Base-by-base conservation (phyloP, 352 stramenopile species). In the Phytophthora multivora region DNA sequence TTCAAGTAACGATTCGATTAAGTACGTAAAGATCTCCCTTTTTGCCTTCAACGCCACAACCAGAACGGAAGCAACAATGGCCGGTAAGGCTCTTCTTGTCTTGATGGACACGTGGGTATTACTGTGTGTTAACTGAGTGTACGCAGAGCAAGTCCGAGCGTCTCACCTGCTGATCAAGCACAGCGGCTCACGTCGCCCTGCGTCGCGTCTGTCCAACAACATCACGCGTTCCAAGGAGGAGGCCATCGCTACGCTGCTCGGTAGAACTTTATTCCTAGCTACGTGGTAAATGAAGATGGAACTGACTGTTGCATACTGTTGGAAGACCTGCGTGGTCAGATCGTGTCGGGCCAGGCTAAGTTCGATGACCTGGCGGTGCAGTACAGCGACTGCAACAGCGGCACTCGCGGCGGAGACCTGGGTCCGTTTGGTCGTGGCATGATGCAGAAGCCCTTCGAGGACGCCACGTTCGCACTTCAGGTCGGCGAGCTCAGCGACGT, bases 161-260 rank as follows among this genome's bases (percentile, higher is more conserved):
- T 90, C 83, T 60, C 96, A 99, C 72, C 75, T 98, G 67, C 89
- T 99, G 9, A 96, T 98, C 69, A 98, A 98, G 83, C 94, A 98
- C 81, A 91, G 85, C 38, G 90, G 89, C 43, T 98, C 91, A 52
- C 86, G 93, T 51, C 83, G 83, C 39, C 80, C 80, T 4, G 83
- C 83, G 6, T 94, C 85, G 58, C 85, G 95, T 36, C 96, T 97
- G 21, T 93, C 89, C n/a, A 62, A 92, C 58, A 85, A 91, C 60
- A 96, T 99, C 40, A 96, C 83, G 38, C 80, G 95, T 28, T 95
- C 91, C 23, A 96, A 97, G 55, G 80, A 97, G 35, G 85, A 98
- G 56, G 96, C 94, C 12, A 90, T 97, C 48, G 59, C 75, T 25
- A 83, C 94, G 55, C 74, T 98, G 18, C 71, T 91, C 31, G 59